Evolutionary conservation across 2,329 filamentous ascomycete species (phyloP), one percentile per base, ranked within the genome.

Genomic region (Aciculosporium take): DNA sequence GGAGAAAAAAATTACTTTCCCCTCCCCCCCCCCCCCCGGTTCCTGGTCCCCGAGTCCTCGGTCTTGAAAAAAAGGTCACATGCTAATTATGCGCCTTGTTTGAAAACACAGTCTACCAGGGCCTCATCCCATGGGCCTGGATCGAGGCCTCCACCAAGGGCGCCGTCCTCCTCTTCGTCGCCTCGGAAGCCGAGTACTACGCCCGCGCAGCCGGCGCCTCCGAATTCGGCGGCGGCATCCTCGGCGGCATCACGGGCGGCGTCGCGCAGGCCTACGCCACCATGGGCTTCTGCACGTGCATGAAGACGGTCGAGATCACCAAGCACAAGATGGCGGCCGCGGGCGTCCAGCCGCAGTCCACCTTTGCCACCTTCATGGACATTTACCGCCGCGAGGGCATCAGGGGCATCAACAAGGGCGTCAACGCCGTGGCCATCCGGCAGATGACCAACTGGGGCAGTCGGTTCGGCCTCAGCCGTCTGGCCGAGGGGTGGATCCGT

Each of bases 231-330:
- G 78, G 80, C 52, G 91, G 91, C 60, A 96, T 98, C 67, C 61
- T 72, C 25, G 91, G 91, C 57, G 91, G 91, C 65, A 86, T 98
- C 72, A 74, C 79, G 18, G 91, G 91, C 61, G 91, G 91, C 74
- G 79, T 98, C 45, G 91, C 89, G 36, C 91, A 98, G 70, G 91
- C 91, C 46, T 98, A 98, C 64, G 91, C 91, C 51, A 98, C 91
- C 62, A 98, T 98, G 89, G 91, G 91, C 53, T 98, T 98, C 79
- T 98, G 91, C 69, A 98, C 91, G 47, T 98, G 91, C 77, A 98
- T 98, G 91, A 98, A 98, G 80, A 98, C 91, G 49, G 91, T 96
- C 52, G 91, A 98, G 67, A 98, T 98, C 67, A 98, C 91, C 59
- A 93, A 95, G 70, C 83, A 91, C 74, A 96, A 96, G 76, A 72